Base-by-base conservation (phyloP, 2,329 filamentous ascomycete genomes). In the Cordyceps farinosa region DNA sequence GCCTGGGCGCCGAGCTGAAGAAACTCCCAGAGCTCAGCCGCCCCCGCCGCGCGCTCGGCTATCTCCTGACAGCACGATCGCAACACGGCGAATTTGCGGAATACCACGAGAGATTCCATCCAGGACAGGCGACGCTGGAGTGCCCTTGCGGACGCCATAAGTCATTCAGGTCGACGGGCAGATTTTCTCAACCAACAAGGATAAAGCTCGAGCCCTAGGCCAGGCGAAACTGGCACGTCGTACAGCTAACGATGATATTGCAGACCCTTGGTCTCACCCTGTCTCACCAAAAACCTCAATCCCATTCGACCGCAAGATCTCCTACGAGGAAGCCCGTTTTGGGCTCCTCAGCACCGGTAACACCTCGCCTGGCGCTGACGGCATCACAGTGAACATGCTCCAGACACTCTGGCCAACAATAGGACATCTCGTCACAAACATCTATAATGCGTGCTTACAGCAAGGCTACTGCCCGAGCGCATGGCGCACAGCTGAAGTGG, bases 321-420 rank as follows among this genome's bases (percentile, higher is more conserved):
- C 64, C 7, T 57, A 62, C 5, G 67, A 65, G 27, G 67, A 69
- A 51, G 66, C 53, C 11, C 42, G 42, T n/a, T 44, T 22, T n/a
- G 67, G 65, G 27, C 65, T 64, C 10, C 61, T 67, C 40, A 32
- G 50, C 5, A 67, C 66, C 5, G 66, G 67, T 4, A 70, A 67
- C 44, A 69, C 64, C 27, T 67, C 67, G 3, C 69, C 65, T 32
- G 66, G 66, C 40, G 56, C 61, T 13, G 67, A 70, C 47, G 63
- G 65, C 27, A 68, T 69, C 51, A 69, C 65, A n/a, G 65, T 68
- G 22, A 65, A 66, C 36, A 64, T 69, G 32, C 64, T 70, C 27
- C 55, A 29, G 34, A 13, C 5, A 13, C n/a, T 40, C 3, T 60
- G 57, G 57, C 57, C 45, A 17, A 40, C 13, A 10, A 38, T 60